Evolutionary conservation across 345 rosid species (phyloP).

Genomic region (Salix suchowensis): DNA sequence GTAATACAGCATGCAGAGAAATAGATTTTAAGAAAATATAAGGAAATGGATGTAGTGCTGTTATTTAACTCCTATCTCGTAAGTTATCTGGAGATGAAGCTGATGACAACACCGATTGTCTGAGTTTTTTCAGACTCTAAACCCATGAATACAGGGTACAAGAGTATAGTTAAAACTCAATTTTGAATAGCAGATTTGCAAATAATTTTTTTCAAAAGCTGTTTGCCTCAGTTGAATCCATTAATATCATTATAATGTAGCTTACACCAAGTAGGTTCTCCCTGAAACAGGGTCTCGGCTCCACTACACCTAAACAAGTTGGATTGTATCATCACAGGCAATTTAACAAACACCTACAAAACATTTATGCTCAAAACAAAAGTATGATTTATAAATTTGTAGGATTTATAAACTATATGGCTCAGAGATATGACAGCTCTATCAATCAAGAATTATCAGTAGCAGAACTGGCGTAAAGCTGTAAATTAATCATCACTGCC

Average conservation of each 20-base stretch:
- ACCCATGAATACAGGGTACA: not conserved
- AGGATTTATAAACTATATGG: conserved; percentile 1
- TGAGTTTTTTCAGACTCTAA: conserved; percentile 56
- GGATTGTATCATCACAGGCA: conserved; percentile 26
- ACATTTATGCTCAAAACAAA: conserved; percentile 20
- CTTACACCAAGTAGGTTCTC: conserved; percentile 37
- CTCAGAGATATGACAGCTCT: conserved; percentile 70
- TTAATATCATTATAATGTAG: conserved; percentile 18
- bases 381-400: too few species aligned
- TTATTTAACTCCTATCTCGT: conserved; percentile 60
- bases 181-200: not conserved
- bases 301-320: conserved; percentile 21
- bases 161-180: conserved; percentile 54
- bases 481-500: conserved; percentile 50
- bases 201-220: not conserved
- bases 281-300: conserved; percentile 32
- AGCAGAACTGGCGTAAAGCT: conserved; percentile 98
- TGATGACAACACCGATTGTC: conserved; percentile 58
- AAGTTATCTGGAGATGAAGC: conserved; percentile 42
- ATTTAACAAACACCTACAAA: not conserved
- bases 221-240: conserved; percentile 22
- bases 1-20: too few species aligned
- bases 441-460: conserved; percentile 87
- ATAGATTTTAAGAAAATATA: too few species aligned
- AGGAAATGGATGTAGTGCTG: conserved; percentile 38